Conservation (phyloP, 177 flowering plant species). For the Vitis hybrid region DNA sequence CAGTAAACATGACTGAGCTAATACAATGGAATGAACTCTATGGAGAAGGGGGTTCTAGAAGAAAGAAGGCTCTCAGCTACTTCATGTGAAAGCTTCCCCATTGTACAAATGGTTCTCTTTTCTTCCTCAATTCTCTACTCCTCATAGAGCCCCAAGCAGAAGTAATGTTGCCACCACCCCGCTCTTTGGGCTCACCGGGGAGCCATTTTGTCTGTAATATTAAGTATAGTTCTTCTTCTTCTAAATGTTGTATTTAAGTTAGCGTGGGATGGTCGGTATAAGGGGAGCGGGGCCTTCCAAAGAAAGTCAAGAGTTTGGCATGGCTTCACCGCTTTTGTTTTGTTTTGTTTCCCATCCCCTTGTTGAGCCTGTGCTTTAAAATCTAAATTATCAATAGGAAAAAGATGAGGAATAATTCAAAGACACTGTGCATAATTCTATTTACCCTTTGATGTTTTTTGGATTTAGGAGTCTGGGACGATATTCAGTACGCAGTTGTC, state of each 20-base stretch:
- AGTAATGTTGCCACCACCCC: neutral
- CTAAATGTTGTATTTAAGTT: neutral
- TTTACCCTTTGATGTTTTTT: neutral
- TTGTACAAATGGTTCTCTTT: conserved; percentile 30
- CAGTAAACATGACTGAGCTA: conserved; percentile 78
- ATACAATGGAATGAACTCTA: conserved; percentile 85
- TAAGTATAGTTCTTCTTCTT: conserved; percentile 4
- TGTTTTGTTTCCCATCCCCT: conserved; percentile 15
- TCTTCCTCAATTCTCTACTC: conserved; percentile 1
- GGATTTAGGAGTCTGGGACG: too few relatives aligned
- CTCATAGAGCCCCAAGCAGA: conserved; percentile 2
- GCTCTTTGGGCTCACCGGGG: conserved; percentile 7
- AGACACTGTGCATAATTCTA: conserved; percentile 1
- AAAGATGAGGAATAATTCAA: neutral
- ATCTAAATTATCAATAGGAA: neutral
- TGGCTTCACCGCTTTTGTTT: conserved; percentile 21
- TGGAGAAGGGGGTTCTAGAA: conserved; percentile 86
- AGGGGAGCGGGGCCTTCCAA: conserved; percentile 21
- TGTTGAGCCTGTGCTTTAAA: conserved; percentile 6
- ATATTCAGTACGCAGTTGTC: too few relatives aligned
- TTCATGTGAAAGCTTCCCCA: conserved; percentile 53
- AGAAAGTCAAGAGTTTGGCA: neutral
- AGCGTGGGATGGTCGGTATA: conserved; percentile 16
- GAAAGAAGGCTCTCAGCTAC: conserved; percentile 66
- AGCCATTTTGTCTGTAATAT: conserved; percentile 27